A percentile compares a stretch with the other conserved stretches of the same genome.
Conservation (phyloP, 1,284 basidiomycete species). For the Hymenochaete sp. region DNA sequence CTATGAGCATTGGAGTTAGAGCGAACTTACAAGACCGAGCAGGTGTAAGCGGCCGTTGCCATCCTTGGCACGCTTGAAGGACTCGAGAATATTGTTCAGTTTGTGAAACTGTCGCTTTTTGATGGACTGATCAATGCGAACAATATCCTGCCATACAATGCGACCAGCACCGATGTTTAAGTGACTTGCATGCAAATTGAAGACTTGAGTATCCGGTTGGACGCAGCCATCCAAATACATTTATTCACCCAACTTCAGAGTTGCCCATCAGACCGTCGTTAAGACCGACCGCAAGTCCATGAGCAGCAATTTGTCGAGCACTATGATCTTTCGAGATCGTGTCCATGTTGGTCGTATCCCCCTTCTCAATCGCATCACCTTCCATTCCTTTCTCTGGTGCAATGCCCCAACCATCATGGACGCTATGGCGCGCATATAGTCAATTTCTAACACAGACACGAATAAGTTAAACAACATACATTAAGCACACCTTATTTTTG, state of each 20-base stretch:
- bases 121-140: constrained; percentile 83
- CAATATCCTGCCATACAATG: constrained; percentile 92
- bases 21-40: constrained; percentile 62
- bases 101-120: constrained; percentile 83
- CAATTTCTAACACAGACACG: neutral
- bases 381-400: constrained; percentile 56
- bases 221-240: neutral
- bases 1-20: neutral
- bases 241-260: constrained; percentile 82
- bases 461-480: constrained; percentile 37
- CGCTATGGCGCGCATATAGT: constrained; percentile 36
- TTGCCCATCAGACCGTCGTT: constrained; percentile 92
- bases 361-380: constrained; percentile 82
- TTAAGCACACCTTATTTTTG: constrained; percentile 86
- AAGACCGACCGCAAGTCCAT: constrained; percentile 81
- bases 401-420: constrained; percentile 93
- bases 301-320: constrained; percentile 67
- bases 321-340: constrained; percentile 70
- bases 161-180: constrained; percentile 89
- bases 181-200: constrained; percentile 44
- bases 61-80: constrained; percentile 70
- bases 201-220: neutral
- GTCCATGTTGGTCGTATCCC: constrained; percentile 81
- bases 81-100: constrained; percentile 61
- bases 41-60: constrained; percentile 76